Evolutionary conservation across 805 yeast genomes (phyloP), one percentile per base, ranked within the genome.

Genomic region (Wickerhamomyces rabaulensis): DNA sequence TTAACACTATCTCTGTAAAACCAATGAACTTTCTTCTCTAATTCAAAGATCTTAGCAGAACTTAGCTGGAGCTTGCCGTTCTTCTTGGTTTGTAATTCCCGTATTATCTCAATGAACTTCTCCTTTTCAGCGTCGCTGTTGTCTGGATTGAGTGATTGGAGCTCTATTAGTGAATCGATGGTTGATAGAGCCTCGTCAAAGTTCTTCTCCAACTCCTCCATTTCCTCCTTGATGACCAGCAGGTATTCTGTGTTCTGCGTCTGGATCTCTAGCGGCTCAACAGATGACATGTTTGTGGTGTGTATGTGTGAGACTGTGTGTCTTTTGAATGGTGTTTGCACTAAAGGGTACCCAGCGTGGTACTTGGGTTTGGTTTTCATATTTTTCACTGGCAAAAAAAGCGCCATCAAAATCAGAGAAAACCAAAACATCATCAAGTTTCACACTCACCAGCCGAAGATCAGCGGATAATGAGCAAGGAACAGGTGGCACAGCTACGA

Each of bases 401-500:
- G 13, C 35, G 10, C 27, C 12, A 25, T 25, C 17, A 29, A 29
- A 29, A 15, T 15, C 12, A 25, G 7, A 25, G 27, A 13, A 9
- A 25, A 25, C 7, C 27, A 25, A n/a, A 25, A 25, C 12, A 25
- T 13, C 9, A n/a, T 29, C 35, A 29, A 29, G 8, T 6, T 9
- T 13, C 16, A 29, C 17, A 15, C 27, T n/a, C n/a, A n/a, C n/a
- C n/a, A n/a, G n/a, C n/a, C n/a, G n/a, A n/a, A n/a, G n/a, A n/a
- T n/a, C n/a, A n/a, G n/a, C n/a, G n/a, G n/a, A n/a, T 15, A 7
- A 29, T 29, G 35, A 29, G 35, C 17, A 29, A 29, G 13, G 35
- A 29, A 29, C 35, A 29, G 7, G 12, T 60, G 20, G 45, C 45
- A 4, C 60, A 57, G 27, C 42, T 63, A 10, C 53, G 45, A 23